These are phyloP conservation scores for Pleurotus pulmonarius DNA, from an alignment of 768 basidiomycete genomes.

Conservation along the genomic window DNA sequence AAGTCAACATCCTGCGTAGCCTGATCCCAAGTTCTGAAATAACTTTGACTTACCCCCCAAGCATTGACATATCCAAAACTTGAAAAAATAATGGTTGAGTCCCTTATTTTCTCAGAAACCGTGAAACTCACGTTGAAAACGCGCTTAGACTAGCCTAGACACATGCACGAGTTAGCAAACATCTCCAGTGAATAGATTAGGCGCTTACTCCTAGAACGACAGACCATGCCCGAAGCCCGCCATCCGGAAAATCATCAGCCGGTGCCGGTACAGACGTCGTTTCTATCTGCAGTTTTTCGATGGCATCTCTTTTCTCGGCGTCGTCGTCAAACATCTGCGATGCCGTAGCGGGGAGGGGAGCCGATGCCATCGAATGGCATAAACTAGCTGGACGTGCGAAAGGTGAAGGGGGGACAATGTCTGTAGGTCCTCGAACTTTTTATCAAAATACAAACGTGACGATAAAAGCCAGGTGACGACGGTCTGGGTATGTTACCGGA, in stretches of 20 bases:
- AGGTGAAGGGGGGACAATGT: not conserved
- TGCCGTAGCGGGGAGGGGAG: too few species aligned
- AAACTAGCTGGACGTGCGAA: not conserved
- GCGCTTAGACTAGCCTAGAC: conserved; percentile 19
- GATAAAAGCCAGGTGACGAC: too few species aligned
- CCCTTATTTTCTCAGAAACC: too few species aligned
- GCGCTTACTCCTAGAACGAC: conserved; percentile 36
- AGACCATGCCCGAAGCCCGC: conserved; percentile 39
- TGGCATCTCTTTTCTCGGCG: not conserved
- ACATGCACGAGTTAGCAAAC: not conserved
- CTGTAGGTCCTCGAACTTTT: too few species aligned
- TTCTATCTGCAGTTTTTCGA: conserved; percentile 2
- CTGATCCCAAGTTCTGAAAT: too few species aligned
- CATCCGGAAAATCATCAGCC: conserved; percentile 27
- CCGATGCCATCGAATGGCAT: not conserved
- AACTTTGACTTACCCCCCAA: conserved; percentile 44
- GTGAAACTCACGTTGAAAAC: conserved; percentile 34
- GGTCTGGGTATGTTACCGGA: too few species aligned
- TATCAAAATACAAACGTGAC: too few species aligned
- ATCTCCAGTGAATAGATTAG: not conserved
- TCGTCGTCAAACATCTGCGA: too few species aligned
- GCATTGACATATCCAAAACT: conserved; percentile 55
- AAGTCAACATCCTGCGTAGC: too few species aligned
- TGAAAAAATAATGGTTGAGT: not conserved
- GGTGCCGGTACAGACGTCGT: not conserved